Evolutionary conservation across 345 rosid genomes (phyloP), one percentile per base, ranked within the genome.

Genomic region (Cardamine chenopodiifolia): DNA sequence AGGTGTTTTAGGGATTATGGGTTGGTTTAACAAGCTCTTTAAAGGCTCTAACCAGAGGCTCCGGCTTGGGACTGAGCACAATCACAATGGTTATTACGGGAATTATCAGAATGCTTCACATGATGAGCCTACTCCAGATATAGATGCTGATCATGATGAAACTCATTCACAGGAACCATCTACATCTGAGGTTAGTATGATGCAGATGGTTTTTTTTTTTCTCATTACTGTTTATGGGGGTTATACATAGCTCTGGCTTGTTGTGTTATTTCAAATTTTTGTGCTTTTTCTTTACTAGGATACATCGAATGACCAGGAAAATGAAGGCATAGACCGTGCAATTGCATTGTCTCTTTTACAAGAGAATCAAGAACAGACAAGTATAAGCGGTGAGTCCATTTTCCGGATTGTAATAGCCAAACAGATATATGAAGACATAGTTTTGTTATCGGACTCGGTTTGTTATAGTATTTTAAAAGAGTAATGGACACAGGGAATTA

Each of bases 11-110:
- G 49, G 76, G 71, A 44, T 79, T 40, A 90, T 92, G 96, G 89
- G 90, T 77, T 92, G 98, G 98, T 84, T 94, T 47, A 87, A 82
- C 79, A 94, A 91, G 75, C 71, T 88, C 70, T 88, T 94, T 74
- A 91, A 88, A 86, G 98, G 93, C 72, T 83, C 89, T 72, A 73
- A 71, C 81, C 89, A 88, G 71, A 81, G 85, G 57, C 52, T 79
- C 54, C 73, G 86, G 0, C 79, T 86, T 50, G 83, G 90, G 62
- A 88, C 73, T 79, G 79, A 76, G 57, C 82, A 22, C 61, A 83
- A 85, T 75, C 83, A 23, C 74, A 84, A 85, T 66, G 68, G 50
- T 68, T 85, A 84, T 71, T 84, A 62, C 37, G 89, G 76, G 53
- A 80, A 82, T 76, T 73, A 86, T 55, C 79, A 81, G 22, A 65